Conservation (phyloP, 306 rosid genomes). For the Ormosia emarginata region DNA sequence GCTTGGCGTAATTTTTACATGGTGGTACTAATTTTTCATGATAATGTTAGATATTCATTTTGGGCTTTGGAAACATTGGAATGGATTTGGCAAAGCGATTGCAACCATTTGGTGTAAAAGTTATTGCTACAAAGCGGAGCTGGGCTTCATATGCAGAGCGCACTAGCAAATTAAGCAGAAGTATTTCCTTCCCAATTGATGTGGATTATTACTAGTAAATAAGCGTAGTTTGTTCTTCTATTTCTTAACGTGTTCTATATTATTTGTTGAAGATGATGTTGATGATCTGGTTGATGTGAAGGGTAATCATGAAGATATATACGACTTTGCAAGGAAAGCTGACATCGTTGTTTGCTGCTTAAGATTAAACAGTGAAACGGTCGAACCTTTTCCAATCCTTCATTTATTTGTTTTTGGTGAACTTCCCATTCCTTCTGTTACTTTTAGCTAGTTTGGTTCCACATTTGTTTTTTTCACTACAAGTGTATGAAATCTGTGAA, state of each 20-base stretch:
- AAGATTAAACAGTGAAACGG: conserved; percentile 66
- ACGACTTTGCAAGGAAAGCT: conserved; percentile 67
- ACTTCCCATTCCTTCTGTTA: conserved; percentile 7
- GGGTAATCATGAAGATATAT: conserved; percentile 69
- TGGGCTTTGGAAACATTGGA: conserved; percentile 93
- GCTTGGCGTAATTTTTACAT: not conserved
- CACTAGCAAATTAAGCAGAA: conserved; percentile 26
- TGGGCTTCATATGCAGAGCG: conserved; percentile 46
- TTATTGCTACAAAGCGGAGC: conserved; percentile 84
- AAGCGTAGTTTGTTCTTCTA: not conserved
- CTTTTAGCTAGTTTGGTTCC: not conserved
- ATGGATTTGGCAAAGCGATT: conserved; percentile 71
- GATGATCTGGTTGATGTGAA: conserved; percentile 64
- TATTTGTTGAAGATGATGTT: conserved; percentile 38
- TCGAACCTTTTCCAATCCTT: conserved; percentile 24
- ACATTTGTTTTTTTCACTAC: not conserved
- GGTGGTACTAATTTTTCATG: not conserved
- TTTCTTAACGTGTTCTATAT: conserved; percentile 3
- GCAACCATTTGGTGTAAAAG: conserved; percentile 80
- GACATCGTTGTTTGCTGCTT: conserved; percentile 90
- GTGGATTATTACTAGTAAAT: conserved; percentile 20
- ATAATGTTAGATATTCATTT: conserved; percentile 61
- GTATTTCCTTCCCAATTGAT: conserved; percentile 15
- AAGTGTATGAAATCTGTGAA: not conserved
- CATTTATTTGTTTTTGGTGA: not conserved